Evolutionary conservation across 345 rosid species (phyloP).

Genomic region (Brassica cretica): DNA sequence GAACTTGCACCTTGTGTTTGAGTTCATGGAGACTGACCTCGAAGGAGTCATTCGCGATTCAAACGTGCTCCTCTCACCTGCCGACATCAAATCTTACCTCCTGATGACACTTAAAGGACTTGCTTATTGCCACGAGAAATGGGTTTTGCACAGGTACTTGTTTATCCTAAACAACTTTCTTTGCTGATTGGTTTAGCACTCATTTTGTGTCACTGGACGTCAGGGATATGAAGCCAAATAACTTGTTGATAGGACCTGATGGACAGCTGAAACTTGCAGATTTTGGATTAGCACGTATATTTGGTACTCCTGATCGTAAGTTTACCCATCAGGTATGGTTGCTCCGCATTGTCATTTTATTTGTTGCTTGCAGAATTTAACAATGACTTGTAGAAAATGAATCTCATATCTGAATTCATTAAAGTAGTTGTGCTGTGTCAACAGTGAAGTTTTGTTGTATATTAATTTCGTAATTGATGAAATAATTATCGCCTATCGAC

Average conservation of each 20-base stretch:
- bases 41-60: not conserved
- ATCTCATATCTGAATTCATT: not conserved
- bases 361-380: not conserved
- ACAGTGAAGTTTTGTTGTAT: not conserved
- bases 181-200: not conserved
- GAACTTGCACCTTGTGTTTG: not conserved
- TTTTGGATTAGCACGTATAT: not conserved
- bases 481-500: not conserved
- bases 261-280: not conserved
- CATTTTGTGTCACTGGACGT: not conserved
- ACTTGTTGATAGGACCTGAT: not conserved
- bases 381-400: not conserved
- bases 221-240: conserved; percentile 1
- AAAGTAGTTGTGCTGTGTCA: not conserved
- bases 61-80: not conserved
- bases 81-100: not conserved
- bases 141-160: conserved; percentile 1
- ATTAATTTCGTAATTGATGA: not conserved
- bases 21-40: conserved; percentile 4
- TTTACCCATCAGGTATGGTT: not conserved
- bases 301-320: not conserved
- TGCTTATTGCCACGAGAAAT: conserved; percentile 1
- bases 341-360: not conserved
- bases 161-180: not conserved
- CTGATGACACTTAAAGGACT: not conserved